Evolutionary conservation across 2,329 filamentous ascomycete genomes (phyloP).

Genomic region (Plenodomus biglobosus): DNA sequence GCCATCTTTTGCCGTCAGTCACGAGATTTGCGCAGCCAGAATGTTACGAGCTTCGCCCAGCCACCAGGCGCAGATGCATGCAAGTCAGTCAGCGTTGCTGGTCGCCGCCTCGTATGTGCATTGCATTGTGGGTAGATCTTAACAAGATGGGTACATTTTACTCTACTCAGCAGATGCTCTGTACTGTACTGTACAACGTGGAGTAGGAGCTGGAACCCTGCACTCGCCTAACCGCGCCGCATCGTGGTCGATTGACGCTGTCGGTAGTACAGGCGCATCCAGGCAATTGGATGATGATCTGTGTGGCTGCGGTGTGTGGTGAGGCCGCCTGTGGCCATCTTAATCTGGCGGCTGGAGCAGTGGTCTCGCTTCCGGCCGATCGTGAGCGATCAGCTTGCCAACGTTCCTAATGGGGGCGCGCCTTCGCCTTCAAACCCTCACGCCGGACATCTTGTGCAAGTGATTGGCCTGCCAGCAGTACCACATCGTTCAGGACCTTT

Average conservation of each 20-base stretch:
- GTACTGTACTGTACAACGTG: constrained; percentile 4
- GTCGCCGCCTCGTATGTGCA: constrained; percentile 1
- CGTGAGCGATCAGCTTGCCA: constrained; percentile 9
- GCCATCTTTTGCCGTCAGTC: constrained; percentile 6
- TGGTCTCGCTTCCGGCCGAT: constrained; percentile 12
- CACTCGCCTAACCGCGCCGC: constrained; percentile 19
- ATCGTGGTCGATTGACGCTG: constrained; percentile 10
- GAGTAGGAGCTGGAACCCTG: constrained; percentile 6
- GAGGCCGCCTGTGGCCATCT: constrained; percentile 5
- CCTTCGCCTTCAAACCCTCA: constrained; percentile 6
- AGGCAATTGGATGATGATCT: constrained; percentile 11
- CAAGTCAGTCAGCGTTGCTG: no score
- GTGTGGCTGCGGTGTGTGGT: constrained; percentile 1
- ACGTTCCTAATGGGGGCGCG: no score
- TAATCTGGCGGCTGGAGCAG: constrained; percentile 4
- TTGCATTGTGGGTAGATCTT: no score
- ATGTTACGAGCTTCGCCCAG: no score
- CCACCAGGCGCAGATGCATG: no score
- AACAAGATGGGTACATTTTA: no score
- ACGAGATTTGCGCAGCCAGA: constrained; percentile 4
- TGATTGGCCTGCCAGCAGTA: constrained; percentile 12
- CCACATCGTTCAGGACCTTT: constrained; percentile 16
- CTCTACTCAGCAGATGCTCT: no score
- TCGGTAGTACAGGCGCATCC: constrained; percentile 10
- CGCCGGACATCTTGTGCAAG: not conserved